Evolutionary conservation across 1,284 basidiomycete genomes (phyloP), one percentile per base, ranked within the genome.

Genomic region (Microbotryum silenes-acaulis): DNA sequence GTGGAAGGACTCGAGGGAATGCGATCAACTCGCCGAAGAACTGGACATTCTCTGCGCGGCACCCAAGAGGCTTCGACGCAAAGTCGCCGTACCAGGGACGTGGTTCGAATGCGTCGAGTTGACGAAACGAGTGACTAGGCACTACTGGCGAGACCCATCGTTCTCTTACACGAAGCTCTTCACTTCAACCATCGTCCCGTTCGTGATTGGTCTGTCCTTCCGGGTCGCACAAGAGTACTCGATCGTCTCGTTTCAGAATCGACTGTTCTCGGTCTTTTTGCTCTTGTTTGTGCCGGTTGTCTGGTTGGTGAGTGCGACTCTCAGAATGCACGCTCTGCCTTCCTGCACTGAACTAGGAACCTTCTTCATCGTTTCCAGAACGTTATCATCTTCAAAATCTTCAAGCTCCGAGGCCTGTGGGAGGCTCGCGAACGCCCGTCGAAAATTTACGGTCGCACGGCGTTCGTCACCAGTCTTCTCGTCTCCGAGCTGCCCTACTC

Each of bases 401-500:
- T 70, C 18, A 52, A 57, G 20, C 52, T 70, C 10, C 56, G 68
- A 16, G 59, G 60, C 6, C 53, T 72, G 47, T 72, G 70, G 64
- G 59, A 70, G 56, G 64, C 65, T 29, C 46, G 68, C 25, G 70
- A 72, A 47, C 46, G 64, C 8, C 63, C 73, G 23, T 78, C 76
- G 60, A 77, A 77, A 72, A 79, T 79, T 59, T 89, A 89, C 73
- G 88, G 85, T 1, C 83, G 86, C 0, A 84, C 83, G 65, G 87
- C 90, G 54, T 93, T 93, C 74, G 88, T 89, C 9, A 82, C 89
- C 53, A 85, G 85, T 12, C 54, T 71, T 50, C 51, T 92, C 47
- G 73, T 90, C 20, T 86, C 89, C 62, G 90, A 93, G 76, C 81
- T 89, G 64, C 90, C 88, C 1, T 87, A 88, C 76, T 87, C 83